A percentile compares a stretch with the other conserved stretches of the same genome.
These are phyloP conservation scores for Peronospora belbahrii DNA, from an alignment of 352 stramenopile species.

Conservation along the genomic window DNA sequence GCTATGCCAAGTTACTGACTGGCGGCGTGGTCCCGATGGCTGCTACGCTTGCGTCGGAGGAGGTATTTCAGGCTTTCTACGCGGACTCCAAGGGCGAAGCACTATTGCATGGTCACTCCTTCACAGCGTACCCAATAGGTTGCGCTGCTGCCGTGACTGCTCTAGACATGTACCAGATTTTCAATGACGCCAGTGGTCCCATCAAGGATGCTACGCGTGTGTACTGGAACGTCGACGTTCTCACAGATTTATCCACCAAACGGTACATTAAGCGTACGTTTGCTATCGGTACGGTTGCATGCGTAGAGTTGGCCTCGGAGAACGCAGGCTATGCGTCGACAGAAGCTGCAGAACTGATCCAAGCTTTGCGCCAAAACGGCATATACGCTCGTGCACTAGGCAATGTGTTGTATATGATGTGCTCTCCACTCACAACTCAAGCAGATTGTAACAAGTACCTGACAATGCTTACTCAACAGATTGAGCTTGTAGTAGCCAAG, in stretches of 20 bases:
- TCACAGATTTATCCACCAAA: constrained; percentile 44
- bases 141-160: constrained; percentile 85
- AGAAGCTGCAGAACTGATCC: constrained; percentile 54
- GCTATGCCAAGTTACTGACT: constrained; percentile 89
- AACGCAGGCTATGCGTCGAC: constrained; percentile 60
- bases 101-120: constrained; percentile 89
- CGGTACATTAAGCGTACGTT: constrained; percentile 58
- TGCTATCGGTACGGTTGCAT: constrained; percentile 71
- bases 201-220: constrained; percentile 23
- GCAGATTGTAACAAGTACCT: constrained; percentile 60
- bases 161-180: constrained; percentile 82
- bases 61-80: constrained; percentile 88
- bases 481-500: constrained; percentile 34
- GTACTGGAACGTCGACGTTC: constrained; percentile 52
- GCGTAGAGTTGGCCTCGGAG: constrained; percentile 54
- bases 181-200: constrained; percentile 24
- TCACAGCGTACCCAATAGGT: constrained; percentile 87
- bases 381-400: constrained; percentile 75
- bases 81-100: constrained; percentile 79
- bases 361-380: constrained; percentile 46
- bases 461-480: constrained; percentile 31
- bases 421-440: constrained; percentile 62
- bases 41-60: constrained; percentile 80
- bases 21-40: constrained; percentile 84
- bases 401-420: constrained; percentile 85